Conservation (phyloP, 768 basidiomycete species). For the Amanita fuliginea region DNA sequence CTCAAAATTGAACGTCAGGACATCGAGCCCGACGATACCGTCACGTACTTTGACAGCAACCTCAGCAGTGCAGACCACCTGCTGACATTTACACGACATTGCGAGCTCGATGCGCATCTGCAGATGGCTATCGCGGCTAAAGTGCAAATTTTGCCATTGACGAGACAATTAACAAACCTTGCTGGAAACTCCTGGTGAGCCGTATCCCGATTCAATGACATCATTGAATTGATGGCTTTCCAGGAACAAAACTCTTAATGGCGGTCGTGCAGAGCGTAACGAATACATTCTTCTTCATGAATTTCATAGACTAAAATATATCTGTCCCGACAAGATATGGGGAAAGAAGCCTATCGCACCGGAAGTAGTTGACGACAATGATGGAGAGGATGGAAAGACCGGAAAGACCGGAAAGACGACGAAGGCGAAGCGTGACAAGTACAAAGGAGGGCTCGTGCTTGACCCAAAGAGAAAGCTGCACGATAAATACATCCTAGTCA, state of each 20-base stretch:
- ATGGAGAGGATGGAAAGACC: conserved; percentile 30
- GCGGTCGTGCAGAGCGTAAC: conserved; percentile 96
- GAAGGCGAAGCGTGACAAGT: conserved; percentile 83
- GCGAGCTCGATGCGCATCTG: conserved; percentile 92
- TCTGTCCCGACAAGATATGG: conserved; percentile 91
- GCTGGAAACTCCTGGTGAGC: conserved; percentile 94
- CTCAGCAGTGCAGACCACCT: conserved; percentile 67
- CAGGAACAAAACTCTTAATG: conserved; percentile 96
- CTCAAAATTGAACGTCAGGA: conserved; percentile 82
- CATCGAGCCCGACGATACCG: conserved; percentile 92
- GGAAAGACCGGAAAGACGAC: conserved; percentile 45
- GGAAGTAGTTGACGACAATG: conserved; percentile 39
- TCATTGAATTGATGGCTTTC: background rate
- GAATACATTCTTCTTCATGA: conserved; percentile 98
- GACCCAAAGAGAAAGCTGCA: conserved; percentile 93
- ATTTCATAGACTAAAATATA: conserved; percentile 91
- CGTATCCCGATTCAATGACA: background rate
- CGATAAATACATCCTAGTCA: conserved; percentile 96
- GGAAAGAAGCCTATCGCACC: conserved; percentile 57
- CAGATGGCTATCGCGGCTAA: conserved; percentile 95
- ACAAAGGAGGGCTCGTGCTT: conserved; percentile 96
- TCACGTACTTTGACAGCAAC: conserved; percentile 79
- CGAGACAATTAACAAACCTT: conserved; percentile 87
- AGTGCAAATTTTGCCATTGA: conserved; percentile 89
- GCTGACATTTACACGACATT: conserved; percentile 83